Conservation (phyloP, 306 rosid species). For the Cucumis cinereus region DNA sequence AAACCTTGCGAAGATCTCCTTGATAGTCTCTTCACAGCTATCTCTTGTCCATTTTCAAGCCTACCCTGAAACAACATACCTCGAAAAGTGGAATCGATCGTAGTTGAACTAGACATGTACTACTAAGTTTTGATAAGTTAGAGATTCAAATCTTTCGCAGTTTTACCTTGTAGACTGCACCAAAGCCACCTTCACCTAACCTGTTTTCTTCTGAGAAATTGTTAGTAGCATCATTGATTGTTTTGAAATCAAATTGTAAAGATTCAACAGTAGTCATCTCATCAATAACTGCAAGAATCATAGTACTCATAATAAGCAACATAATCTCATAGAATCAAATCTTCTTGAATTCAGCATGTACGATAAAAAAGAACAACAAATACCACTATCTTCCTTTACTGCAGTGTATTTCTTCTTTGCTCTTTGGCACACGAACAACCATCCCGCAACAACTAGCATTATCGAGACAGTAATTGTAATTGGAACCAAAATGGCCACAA, state of each 20-base stretch:
- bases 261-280: slow-evolving; percentile 15
- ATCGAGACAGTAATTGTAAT: background rate
- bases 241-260: slow-evolving; percentile 25
- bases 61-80: slow-evolving; percentile 25
- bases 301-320: no score
- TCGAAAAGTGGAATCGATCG: no score
- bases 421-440: slow-evolving; percentile 2
- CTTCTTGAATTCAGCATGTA: no score
- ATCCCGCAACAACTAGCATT: background rate
- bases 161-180: slow-evolving; percentile 23
- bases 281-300: background rate
- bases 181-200: slow-evolving; percentile 51
- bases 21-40: slow-evolving; percentile 57
- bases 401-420: background rate
- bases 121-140: no score
- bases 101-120: no score
- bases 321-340: no score
- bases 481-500: slow-evolving; percentile 6
- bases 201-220: slow-evolving; percentile 24
- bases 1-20: slow-evolving; percentile 39
- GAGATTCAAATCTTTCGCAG: no score
- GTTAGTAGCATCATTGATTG: slow-evolving; percentile 33
- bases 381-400: background rate
- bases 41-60: slow-evolving; percentile 34
- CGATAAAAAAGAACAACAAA: no score